Conservation (phyloP, 225 moss, liverwort and hornwort species). For the Ulota crispa region DNA sequence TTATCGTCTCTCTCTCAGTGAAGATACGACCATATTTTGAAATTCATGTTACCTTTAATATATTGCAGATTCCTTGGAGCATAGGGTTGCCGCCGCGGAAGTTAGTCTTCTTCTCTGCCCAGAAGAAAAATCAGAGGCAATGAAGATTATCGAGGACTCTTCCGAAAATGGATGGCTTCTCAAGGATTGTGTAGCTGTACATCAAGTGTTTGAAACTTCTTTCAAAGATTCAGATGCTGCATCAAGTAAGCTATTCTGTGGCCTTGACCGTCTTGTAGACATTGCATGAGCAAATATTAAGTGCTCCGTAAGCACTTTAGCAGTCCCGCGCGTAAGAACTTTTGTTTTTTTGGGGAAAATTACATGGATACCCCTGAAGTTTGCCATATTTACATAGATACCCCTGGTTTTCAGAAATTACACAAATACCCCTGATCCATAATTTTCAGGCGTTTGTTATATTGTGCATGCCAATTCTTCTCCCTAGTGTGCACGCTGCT, state of each 20-base stretch:
- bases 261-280: background rate
- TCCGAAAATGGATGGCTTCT: slow-evolving; percentile 56
- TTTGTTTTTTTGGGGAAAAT: background rate
- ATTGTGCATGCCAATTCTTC: too few relatives aligned
- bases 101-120: slow-evolving; percentile 64
- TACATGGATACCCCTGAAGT: too few relatives aligned
- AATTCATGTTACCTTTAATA: background rate
- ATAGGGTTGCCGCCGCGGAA: slow-evolving; percentile 80
- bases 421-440: too few relatives aligned
- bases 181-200: slow-evolving; percentile 69
- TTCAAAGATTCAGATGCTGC: slow-evolving; percentile 69
- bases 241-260: slow-evolving; percentile 41
- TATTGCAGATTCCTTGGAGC: slow-evolving; percentile 61
- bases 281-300: background rate
- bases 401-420: too few relatives aligned
- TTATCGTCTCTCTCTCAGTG: background rate
- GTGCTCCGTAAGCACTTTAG: slow-evolving; percentile 4
- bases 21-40: slow-evolving; percentile 8
- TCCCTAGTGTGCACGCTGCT: too few relatives aligned
- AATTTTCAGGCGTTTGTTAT: too few relatives aligned
- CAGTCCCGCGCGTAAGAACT: background rate
- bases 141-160: slow-evolving; percentile 73
- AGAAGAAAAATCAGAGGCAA: slow-evolving; percentile 54
- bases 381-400: too few relatives aligned
- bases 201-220: slow-evolving; percentile 55